Evolutionary conservation across 106 monocot genomes (phyloP).

Genomic region (Phalaenopsis aphrodite): DNA sequence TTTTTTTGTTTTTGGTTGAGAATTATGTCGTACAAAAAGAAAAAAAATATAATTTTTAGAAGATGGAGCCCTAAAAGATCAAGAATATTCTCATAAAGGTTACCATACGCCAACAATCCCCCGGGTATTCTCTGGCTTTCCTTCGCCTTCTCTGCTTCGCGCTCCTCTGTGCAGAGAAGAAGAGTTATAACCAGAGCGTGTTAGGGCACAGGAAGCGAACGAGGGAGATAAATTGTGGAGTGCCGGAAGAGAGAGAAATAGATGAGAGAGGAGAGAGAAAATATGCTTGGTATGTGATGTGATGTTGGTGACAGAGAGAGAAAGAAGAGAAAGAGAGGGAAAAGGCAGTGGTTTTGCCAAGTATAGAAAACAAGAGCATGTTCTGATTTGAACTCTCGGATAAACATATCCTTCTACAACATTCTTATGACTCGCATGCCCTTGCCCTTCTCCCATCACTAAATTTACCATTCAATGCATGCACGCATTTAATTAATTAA

Average conservation of each 20-base stretch:
- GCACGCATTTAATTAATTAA: not conserved
- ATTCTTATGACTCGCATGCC: not conserved
- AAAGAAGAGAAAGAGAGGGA: not conserved
- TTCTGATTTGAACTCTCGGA: slow-evolving; percentile 13
- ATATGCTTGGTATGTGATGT: not conserved
- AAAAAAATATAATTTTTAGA: too few species aligned
- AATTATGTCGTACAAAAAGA: too few species aligned
- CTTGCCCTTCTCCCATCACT: not conserved
- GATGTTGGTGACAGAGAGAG: not conserved
- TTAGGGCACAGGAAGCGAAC: not conserved
- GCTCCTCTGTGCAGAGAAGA: not conserved
- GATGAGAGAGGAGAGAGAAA: too few species aligned
- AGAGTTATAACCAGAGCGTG: not conserved
- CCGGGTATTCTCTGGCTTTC: not conserved
- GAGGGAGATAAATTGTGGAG: not conserved
- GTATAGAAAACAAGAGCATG: slow-evolving; percentile 7
- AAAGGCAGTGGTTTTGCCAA: not conserved
- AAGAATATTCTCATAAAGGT: not conserved
- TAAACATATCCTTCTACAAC: not conserved
- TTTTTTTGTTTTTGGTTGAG: too few species aligned
- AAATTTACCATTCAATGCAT: slow-evolving; percentile 3
- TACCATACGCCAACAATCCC: too few species aligned
- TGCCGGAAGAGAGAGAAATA: not conserved
- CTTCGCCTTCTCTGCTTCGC: not conserved
- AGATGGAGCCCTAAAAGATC: too few species aligned